A percentile compares a stretch with the other conserved stretches of the same genome.
Conservation (phyloP, 1,284 basidiomycete genomes). For the Leccinum fallax region DNA sequence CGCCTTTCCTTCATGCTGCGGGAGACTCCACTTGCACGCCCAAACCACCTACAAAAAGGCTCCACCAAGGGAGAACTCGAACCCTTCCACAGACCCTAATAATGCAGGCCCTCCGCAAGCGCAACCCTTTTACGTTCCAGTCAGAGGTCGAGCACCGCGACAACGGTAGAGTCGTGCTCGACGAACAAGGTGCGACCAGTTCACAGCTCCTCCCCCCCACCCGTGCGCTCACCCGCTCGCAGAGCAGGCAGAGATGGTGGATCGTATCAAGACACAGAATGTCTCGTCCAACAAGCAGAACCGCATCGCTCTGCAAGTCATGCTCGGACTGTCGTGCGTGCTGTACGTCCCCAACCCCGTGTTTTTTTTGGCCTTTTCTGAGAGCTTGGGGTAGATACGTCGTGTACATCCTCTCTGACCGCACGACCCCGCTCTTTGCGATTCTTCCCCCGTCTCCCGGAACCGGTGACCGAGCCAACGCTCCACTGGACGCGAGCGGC, state of each 20-base stretch:
- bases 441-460: constrained; percentile 40
- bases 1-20: not conserved
- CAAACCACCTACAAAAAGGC: constrained; percentile 20
- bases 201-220: not conserved
- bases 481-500: constrained; percentile 41
- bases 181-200: constrained; percentile 49
- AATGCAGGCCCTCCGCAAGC: constrained; percentile 42
- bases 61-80: not conserved
- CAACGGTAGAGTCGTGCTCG: constrained; percentile 41
- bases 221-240: constrained; percentile 12
- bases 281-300: constrained; percentile 42
- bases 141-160: constrained; percentile 33
- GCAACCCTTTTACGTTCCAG: constrained; percentile 45
- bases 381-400: constrained; percentile 39
- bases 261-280: constrained; percentile 43
- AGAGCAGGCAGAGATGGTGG: constrained; percentile 60
- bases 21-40: not conserved
- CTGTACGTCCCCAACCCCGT: constrained; percentile 40
- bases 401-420: constrained; percentile 42
- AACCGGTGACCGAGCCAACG: constrained; percentile 8
- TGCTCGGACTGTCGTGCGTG: constrained; percentile 45
- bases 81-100: not conserved
- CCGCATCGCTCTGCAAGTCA: constrained; percentile 37
- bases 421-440: constrained; percentile 46
- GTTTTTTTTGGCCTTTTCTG: not conserved